Percentiles rank a stretch among this genome's conserved stretches.
phyloP scores from a whole-genome alignment of 306 rosid genomes.

The Lathyrus sativus region DNA sequence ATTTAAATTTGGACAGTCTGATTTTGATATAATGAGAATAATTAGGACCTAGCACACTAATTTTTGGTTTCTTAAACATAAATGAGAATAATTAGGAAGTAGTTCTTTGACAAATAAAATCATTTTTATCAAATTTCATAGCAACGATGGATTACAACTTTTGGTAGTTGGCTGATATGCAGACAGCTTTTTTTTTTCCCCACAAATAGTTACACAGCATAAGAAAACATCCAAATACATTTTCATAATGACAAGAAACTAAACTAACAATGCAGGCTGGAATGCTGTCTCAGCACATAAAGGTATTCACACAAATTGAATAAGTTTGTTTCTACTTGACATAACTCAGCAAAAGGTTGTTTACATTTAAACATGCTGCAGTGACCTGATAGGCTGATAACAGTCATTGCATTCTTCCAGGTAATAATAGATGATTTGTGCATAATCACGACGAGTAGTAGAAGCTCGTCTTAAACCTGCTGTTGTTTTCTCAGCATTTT shows the following conservation, averaged over 20 bases:
- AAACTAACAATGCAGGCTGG: not conserved
- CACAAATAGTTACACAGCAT: not conserved
- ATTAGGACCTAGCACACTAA: not conserved
- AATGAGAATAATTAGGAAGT: not conserved
- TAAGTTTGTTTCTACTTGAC: slow-evolving; percentile 14
- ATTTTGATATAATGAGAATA: no score
- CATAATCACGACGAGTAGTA: not conserved
- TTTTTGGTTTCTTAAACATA: not conserved
- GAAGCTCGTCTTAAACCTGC: not conserved
- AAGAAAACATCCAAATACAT: slow-evolving; percentile 15
- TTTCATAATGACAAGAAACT: slow-evolving; percentile 6
- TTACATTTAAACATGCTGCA: slow-evolving; percentile 7
- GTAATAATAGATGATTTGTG: not conserved
- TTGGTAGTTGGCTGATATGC: not conserved
- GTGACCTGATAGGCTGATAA: not conserved
- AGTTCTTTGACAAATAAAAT: not conserved
- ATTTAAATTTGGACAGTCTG: not conserved
- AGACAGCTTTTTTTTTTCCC: not conserved
- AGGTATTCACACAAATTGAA: slow-evolving; percentile 4
- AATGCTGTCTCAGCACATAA: no score
- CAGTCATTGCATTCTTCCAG: slow-evolving; percentile 1
- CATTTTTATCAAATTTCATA: not conserved
- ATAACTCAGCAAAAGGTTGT: slow-evolving; percentile 9
- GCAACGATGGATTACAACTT: not conserved
- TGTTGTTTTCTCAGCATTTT: slow-evolving; percentile 20